phyloP scores from a whole-genome alignment of 2,329 filamentous ascomycete genomes.

The Scytalidium lignicola region DNA sequence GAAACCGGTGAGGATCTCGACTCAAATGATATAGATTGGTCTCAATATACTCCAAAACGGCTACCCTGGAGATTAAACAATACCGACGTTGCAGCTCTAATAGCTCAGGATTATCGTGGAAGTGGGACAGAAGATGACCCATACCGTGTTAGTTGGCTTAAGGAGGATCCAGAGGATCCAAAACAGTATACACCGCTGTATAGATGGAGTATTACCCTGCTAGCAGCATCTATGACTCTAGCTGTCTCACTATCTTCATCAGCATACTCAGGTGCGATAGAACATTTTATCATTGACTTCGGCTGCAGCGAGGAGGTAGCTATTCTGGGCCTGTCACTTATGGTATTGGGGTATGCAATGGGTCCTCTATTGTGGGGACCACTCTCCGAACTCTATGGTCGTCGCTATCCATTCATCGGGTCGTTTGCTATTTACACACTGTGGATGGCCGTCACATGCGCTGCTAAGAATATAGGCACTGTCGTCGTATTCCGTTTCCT shows the following conservation, averaged over 20 bases:
- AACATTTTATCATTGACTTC: not conserved
- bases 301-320: not conserved
- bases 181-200: constrained; percentile 38
- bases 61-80: not conserved
- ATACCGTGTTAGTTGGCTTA: constrained; percentile 47
- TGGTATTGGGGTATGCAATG: not conserved
- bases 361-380: constrained; percentile 29
- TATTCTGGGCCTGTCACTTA: not conserved
- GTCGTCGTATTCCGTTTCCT: not conserved
- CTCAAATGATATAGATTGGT: not conserved
- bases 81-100: not conserved
- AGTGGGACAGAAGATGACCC: constrained; percentile 51
- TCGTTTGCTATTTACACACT: constrained; percentile 41
- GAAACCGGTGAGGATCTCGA: not conserved
- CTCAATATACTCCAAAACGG: not conserved
- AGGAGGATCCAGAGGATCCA: constrained; percentile 49
- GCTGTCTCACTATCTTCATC: not conserved
- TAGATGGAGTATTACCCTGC: constrained; percentile 46
- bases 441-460: not conserved
- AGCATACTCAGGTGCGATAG: not conserved
- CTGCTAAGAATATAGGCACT: not conserved
- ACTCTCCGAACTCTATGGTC: constrained; percentile 46
- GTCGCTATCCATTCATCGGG: constrained; percentile 51
- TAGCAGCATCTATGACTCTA: constrained; percentile 33
- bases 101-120: constrained; percentile 36